Percentiles rank a stretch among this genome's conserved stretches.
Evolutionary conservation across 2,329 filamentous ascomycete species (phyloP).

Genomic region (Atkinsonella texensis): DNA sequence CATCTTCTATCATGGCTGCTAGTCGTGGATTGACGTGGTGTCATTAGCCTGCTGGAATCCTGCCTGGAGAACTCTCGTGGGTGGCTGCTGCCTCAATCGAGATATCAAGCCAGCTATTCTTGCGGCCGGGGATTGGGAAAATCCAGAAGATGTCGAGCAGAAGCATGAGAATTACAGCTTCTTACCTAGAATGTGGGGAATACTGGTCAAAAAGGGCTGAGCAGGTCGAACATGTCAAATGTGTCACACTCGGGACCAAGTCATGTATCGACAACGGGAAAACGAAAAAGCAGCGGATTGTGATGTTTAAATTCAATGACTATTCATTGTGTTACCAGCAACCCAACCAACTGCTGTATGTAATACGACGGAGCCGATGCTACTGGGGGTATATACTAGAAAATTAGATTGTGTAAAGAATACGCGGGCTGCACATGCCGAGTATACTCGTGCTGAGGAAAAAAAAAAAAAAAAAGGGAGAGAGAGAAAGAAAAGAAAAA

Average conservation of each 20-base stretch:
- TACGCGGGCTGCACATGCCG: background rate
- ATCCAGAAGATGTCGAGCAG: conserved; percentile 15
- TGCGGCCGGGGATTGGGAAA: conserved; percentile 21
- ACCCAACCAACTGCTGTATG: background rate
- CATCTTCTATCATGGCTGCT: too few relatives aligned
- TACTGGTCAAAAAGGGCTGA: conserved; percentile 15
- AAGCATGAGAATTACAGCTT: conserved; percentile 15
- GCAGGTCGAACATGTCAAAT: background rate
- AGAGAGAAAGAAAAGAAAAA: conserved; percentile 6
- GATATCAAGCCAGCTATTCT: conserved; percentile 17
- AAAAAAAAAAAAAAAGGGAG: conserved; percentile 7
- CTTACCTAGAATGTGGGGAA: conserved; percentile 20
- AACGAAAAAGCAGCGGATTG: background rate
- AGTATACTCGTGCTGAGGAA: background rate
- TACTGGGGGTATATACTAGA: conserved; percentile 23
- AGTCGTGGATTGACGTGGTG: background rate
- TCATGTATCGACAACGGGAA: too few relatives aligned
- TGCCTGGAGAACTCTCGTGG: conserved; percentile 19
- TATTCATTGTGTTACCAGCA: background rate
- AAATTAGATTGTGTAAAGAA: conserved; percentile 14
- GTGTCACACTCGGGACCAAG: background rate
- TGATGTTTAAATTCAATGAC: background rate
- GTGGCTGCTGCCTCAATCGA: conserved; percentile 19
- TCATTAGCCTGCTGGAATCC: conserved; percentile 16
- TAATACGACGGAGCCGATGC: conserved; percentile 19